Conservation (phyloP, 805 yeast species). For the Helenozyma baotianmanensis region DNA sequence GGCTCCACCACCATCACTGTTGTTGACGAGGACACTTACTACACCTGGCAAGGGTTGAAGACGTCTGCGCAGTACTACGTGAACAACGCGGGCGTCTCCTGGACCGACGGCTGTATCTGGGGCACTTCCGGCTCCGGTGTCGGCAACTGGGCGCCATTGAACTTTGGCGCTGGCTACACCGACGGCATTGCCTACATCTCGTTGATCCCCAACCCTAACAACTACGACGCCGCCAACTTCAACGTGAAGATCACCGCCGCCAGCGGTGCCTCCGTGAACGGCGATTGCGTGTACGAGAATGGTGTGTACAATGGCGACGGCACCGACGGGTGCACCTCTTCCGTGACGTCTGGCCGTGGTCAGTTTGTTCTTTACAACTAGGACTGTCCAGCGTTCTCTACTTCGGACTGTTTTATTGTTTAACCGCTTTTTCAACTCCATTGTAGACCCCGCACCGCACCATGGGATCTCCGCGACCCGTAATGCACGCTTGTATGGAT, state of each 20-base stretch:
- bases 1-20: slow-evolving; percentile 62
- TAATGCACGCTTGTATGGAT: too few species aligned
- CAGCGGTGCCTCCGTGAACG: slow-evolving; percentile 56
- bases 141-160: slow-evolving; percentile 98
- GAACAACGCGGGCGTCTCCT: slow-evolving; percentile 90
- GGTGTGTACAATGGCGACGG: slow-evolving; percentile 71
- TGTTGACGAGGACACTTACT: slow-evolving; percentile 70
- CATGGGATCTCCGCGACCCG: too few species aligned
- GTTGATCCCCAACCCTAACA: slow-evolving; percentile 93
- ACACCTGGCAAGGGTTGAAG: slow-evolving; percentile 72
- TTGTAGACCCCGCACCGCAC: too few species aligned
- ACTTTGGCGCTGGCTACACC: slow-evolving; percentile 87
- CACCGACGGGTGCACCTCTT: slow-evolving; percentile 88
- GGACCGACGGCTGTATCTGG: slow-evolving; percentile 93
- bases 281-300: slow-evolving; percentile 74
- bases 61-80: slow-evolving; percentile 97
- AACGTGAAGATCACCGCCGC: slow-evolving; percentile 66
- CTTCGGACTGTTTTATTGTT: background rate
- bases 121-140: slow-evolving; percentile 71
- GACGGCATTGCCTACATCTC: slow-evolving; percentile 71
- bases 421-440: background rate
- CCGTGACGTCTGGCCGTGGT: slow-evolving; percentile 81
- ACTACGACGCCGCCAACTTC: slow-evolving; percentile 54
- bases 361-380: slow-evolving; percentile 67
- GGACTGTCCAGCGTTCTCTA: background rate